Evolutionary conservation across 352 stramenopile genomes (phyloP), one percentile per base, ranked within the genome.

Genomic region (Globisporangium polare): DNA sequence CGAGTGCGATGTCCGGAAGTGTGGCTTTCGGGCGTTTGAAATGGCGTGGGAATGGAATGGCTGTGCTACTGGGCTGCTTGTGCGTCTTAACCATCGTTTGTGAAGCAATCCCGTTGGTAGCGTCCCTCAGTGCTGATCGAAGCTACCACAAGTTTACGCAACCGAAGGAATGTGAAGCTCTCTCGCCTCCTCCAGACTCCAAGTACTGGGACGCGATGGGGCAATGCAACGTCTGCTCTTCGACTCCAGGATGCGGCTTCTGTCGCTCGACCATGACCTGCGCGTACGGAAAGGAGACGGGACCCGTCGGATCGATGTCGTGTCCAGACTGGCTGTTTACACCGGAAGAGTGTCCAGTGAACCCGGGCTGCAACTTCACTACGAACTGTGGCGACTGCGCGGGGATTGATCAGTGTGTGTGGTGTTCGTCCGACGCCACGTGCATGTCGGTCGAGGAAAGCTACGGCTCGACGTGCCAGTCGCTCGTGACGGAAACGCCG

Each of bases 261-360:
- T 98, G 93, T 63, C 72, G 91, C 51, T 96, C 89, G 53, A 97
- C 90, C n/a, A 78, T 98, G 65, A 83, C 71, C 58, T 98, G 93
- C 66, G 63, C 88, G 24, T 63, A 68, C 4, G 90, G 92, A n/a
- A 75, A 75, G 37, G 65, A 74, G n/a, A 64, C 73, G 17, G 88
- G 80, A 7, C 83, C 77, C 20, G 66, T 35, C 59, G 62, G 18
- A 68, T 70, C 53, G 65, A 57, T 74, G 5, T 73, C 53, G 58
- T 92, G 80, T 65, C 75, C 71, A 5, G 68, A 82, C 41, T 97
- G 83, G 83, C 77, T 89, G 45, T 77, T 71, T 41, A 71, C 73
- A 50, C 53, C 74, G 0, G 74, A 75, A 15, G 67, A 76, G 12
- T 98, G 93, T 62, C 88, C 86, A 24, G 65, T 81, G 50, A 88